Base-by-base conservation (phyloP, 345 rosid species). In the Laguncularia racemosa region DNA sequence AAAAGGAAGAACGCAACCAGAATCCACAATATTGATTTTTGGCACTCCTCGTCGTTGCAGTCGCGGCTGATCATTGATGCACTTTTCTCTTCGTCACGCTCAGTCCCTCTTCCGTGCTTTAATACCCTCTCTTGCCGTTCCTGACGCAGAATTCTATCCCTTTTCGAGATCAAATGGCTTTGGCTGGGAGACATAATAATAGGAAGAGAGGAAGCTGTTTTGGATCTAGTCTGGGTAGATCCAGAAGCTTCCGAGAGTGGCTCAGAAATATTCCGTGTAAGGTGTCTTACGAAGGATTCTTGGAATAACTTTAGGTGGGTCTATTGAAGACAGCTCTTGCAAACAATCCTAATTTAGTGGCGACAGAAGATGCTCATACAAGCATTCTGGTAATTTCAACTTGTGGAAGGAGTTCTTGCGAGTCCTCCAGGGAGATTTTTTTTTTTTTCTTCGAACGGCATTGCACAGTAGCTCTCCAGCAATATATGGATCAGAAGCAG, bases 391-490 rank as follows among this genome's bases (percentile, higher is more conserved):
- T n/a, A n/a, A n/a, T n/a, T n/a, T n/a, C n/a, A n/a, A n/a, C n/a
- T n/a, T n/a, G n/a, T n/a, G n/a, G n/a, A n/a, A n/a, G n/a, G n/a
- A n/a, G n/a, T n/a, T n/a, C n/a, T n/a, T n/a, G n/a, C n/a, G n/a
- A n/a, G n/a, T n/a, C n/a, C n/a, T n/a, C n/a, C n/a, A n/a, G n/a
- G n/a, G n/a, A n/a, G n/a, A n/a, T n/a, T n/a, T n/a, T n/a, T n/a
- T n/a, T n/a, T n/a, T n/a, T n/a, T 86, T 88, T 55, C 84, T 65
- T 64, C 64, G 80, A 20, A 86, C 89, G 11, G 95, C 95, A 20
- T 77, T 81, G 75, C 97, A 85, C 53, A 91, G 52, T 59, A 91
- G 91, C 49, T 85, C 82, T 17, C 95, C 97, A 4, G 84, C 80
- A n/a, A n/a, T n/a, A n/a, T n/a, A n/a, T n/a, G n/a, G n/a, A n/a